Conservation (phyloP, 192 early-diverging fungal species). For the Pilaira anomala region DNA sequence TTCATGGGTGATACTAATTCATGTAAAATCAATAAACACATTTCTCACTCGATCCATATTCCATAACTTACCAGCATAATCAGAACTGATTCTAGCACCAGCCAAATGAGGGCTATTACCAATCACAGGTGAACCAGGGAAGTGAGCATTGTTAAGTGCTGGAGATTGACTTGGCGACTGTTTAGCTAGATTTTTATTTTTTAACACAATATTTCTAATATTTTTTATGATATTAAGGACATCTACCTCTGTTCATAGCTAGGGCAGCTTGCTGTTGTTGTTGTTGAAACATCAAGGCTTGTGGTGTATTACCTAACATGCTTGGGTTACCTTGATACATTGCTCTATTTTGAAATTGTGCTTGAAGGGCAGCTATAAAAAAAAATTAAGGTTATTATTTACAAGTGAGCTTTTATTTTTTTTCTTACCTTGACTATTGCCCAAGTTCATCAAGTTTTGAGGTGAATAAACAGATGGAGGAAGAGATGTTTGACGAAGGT, state of each 20-base stretch:
- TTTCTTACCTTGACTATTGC: constrained; percentile 3
- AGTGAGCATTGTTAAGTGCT: constrained; percentile 21
- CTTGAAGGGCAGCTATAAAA: constrained; percentile 15
- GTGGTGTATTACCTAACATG: constrained; percentile 13
- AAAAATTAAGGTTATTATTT: not conserved
- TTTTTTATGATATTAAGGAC: not conserved
- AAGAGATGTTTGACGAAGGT: not conserved
- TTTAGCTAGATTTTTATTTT: constrained; percentile 14
- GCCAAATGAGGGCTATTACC: constrained; percentile 24
- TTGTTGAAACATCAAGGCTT: constrained; percentile 21
- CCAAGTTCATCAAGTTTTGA: constrained; percentile 16
- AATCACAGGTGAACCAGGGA: constrained; percentile 22
- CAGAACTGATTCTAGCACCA: constrained; percentile 19
- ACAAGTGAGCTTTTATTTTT: not conserved
- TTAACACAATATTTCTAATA: not conserved
- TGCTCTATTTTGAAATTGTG: constrained; percentile 28
- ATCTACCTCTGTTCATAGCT: constrained; percentile 26
- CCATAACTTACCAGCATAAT: not conserved
- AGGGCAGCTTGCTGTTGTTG: constrained; percentile 29
- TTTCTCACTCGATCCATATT: no score
- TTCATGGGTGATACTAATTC: constrained; percentile 17
- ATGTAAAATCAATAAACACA: not conserved
- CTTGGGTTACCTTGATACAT: constrained; percentile 20
- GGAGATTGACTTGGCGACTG: constrained; percentile 28
- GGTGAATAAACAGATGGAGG: constrained; percentile 6